Percentiles rank a stretch among this genome's conserved stretches.
phyloP scores from a whole-genome alignment of 1,139 yeast genomes.

The Zhuliangozyma parablackwelliae region DNA sequence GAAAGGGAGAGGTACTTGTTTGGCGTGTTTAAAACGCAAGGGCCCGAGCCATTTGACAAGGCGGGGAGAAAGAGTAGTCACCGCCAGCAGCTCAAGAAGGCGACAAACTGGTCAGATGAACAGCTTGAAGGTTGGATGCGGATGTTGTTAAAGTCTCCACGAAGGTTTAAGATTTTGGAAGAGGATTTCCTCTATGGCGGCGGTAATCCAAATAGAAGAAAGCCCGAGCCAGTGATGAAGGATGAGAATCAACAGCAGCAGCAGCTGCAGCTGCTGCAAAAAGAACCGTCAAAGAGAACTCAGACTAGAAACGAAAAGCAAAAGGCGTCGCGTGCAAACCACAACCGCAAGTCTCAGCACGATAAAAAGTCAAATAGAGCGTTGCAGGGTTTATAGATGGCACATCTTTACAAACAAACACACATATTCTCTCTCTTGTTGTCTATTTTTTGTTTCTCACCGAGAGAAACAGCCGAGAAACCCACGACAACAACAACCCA shows the following conservation, averaged over 20 bases:
- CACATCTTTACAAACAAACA: no score
- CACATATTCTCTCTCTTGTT: no score
- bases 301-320: slow-evolving; percentile 49
- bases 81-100: slow-evolving; percentile 49
- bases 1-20: slow-evolving; percentile 46
- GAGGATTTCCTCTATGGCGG: slow-evolving; percentile 51
- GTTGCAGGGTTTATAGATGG: slow-evolving; percentile 38
- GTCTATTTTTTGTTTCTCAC: no score
- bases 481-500: no score
- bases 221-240: not conserved
- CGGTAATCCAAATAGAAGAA: slow-evolving; percentile 23
- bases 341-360: slow-evolving; percentile 59
- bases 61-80: slow-evolving; percentile 46
- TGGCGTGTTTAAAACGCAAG: slow-evolving; percentile 50
- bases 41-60: slow-evolving; percentile 45
- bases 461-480: no score
- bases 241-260: not conserved
- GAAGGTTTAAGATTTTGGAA: slow-evolving; percentile 56
- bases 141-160: slow-evolving; percentile 64
- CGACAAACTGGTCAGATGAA: slow-evolving; percentile 75
- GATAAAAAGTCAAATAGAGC: slow-evolving; percentile 56
- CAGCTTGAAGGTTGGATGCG: slow-evolving; percentile 92
- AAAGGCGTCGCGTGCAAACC: slow-evolving; percentile 57
- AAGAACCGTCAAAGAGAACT: slow-evolving; percentile 8
- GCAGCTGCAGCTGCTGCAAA: slow-evolving; percentile 4